Base-by-base conservation (phyloP, 306 rosid genomes). In the Malus sylvestris region DNA sequence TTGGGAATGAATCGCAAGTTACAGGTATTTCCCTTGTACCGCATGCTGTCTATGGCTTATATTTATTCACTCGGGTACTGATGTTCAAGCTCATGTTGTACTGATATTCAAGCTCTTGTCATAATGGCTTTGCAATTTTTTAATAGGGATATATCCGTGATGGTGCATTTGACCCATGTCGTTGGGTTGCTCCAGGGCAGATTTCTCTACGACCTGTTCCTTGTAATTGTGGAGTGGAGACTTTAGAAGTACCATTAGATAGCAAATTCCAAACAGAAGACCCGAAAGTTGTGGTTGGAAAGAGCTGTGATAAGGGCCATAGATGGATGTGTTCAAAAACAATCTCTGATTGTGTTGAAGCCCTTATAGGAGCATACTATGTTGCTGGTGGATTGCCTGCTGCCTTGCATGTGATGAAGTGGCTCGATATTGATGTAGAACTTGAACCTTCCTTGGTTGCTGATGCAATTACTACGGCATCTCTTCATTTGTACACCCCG, bases 161-260 rank as follows among this genome's bases (percentile, higher is more conserved):
- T 74, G 74, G 89, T 60, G 91, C 98, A 65, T 95, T 95, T 82
- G 99, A 95, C 81, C 97, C 97, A 13, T 97, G 97, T 35, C 97
- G 99, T 44, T 95, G 99, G 99, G 82, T 82, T 83, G 97, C 97
- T 80, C 97, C 99, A 0, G 99, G 97, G 77, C 97, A 95, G 72
- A 68, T 23, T 79, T 78, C 87, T 55, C 53, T 88, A 74, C 85
- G 87, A 22, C 68, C 87, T 30, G 89, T 85, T 81, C 74, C 69
- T 72, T 95, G 99, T 85, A 77, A 87, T 77, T 92, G 97, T 55
- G 91, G 87, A 87, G 86, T 95, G 81, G 99, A 92, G 75, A 84
- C 90, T 45, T 78, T 22, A 67, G 98, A 92, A 85, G 99, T 95
- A 15, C 97, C 99, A 66, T 68, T 87, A 68, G 91, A 89, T 66